These are phyloP conservation scores for Blumeriella jaapii DNA, from an alignment of 2,329 filamentous ascomycete genomes.

Conservation along the genomic window DNA sequence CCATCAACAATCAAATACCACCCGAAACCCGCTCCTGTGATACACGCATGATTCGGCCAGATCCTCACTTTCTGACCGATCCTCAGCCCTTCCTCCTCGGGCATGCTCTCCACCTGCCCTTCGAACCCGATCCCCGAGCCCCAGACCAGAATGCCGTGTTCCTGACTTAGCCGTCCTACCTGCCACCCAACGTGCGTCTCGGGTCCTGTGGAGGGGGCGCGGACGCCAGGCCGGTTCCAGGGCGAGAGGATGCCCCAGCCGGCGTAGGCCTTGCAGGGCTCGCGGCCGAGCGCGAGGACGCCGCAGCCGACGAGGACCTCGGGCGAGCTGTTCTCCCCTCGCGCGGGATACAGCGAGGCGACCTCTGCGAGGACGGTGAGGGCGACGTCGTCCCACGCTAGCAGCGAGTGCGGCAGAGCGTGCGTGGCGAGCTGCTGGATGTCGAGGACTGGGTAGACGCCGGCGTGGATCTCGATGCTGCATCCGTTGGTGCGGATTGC, in stretches of 20 bases:
- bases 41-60: slow-evolving; percentile 75
- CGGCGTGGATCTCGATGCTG: slow-evolving; percentile 60
- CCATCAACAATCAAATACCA: slow-evolving; percentile 67
- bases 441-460: slow-evolving; percentile 66
- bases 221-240: slow-evolving; percentile 34
- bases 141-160: slow-evolving; percentile 65
- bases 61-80: slow-evolving; percentile 58
- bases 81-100: slow-evolving; percentile 35
- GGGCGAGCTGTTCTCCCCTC: slow-evolving; percentile 35
- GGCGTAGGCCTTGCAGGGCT: slow-evolving; percentile 58
- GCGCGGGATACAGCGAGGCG: slow-evolving; percentile 51
- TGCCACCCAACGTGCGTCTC: slow-evolving; percentile 46
- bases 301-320: slow-evolving; percentile 63
- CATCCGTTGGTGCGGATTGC: slow-evolving; percentile 31
- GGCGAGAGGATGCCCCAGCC: slow-evolving; percentile 60
- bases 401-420: slow-evolving; percentile 34
- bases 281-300: slow-evolving; percentile 57
- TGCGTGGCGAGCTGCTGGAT: slow-evolving; percentile 69
- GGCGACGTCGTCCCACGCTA: slow-evolving; percentile 41
- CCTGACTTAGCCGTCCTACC: slow-evolving; percentile 62
- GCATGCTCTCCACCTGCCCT: slow-evolving; percentile 21
- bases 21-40: slow-evolving; percentile 57
- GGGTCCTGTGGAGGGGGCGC: slow-evolving; percentile 29
- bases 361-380: slow-evolving; percentile 63
- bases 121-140: not conserved